Base-by-base conservation (phyloP, 108 stramenopile species). In the Chaetoceros tenuissimus region DNA sequence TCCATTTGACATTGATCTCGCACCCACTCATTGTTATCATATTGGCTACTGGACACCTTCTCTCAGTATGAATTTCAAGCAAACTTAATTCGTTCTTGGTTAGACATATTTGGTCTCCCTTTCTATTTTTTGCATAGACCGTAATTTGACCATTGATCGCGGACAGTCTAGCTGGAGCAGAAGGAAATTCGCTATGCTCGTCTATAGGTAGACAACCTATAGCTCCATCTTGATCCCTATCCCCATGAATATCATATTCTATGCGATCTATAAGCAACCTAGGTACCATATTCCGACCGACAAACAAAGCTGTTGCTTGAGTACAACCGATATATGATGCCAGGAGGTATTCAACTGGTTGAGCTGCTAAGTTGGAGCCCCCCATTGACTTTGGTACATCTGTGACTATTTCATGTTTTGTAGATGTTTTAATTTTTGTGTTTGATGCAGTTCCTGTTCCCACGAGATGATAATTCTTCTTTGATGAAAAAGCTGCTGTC, bases 301-400 rank as follows among this genome's bases (percentile, higher is more conserved):
- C 85, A 71, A 72, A 92, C 0, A 81, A 16, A n/a, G 84, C 82
- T 3, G 90, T 92, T 7, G 84, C 86, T 47, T 84, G 81, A 3
- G 84, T 84, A 64, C 90, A 92, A 3, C 90, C 90, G 31, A 82
- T 59, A 55, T 81, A 65, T 13, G 90, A 69, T 22, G 84, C 81
- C 16, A 92, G 52, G 19, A 92, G 63, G 20, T 62, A 60, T 59
- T 92, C 85, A 19, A 92, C 83, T 0, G 90, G 90, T 66, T 92
- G 86, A 1, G 86, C 82, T 10, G 79, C 80, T 26, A 67, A 56
- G 58, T 89, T 71, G 0, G 23, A 24, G 1, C 85, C 85, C 46
- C 85, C 89, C 84, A 91, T 91, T 31, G 59, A 66, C 44, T 60
- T 67, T n/a, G 89, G 89, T 1, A 91, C 63, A 67, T 86, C 85